Evolutionary conservation across 495 filamentous ascomycete species (phyloP).

Genomic region (Melanomma pulvis-pyrius): DNA sequence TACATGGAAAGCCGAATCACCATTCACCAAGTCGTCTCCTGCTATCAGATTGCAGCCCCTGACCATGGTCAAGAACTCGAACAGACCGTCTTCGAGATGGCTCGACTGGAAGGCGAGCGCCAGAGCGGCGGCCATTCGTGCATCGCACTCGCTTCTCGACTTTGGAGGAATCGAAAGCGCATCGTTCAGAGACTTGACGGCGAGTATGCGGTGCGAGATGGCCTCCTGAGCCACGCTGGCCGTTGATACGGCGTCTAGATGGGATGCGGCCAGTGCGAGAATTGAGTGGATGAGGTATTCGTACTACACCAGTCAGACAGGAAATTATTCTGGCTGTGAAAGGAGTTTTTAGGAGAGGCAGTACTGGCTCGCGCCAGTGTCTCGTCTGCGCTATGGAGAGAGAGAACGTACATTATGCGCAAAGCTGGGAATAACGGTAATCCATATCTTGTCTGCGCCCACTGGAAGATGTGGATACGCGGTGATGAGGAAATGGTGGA

Average conservation of each 20-base stretch:
- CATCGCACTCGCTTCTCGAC: slow-evolving; percentile 33
- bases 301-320: slow-evolving; percentile 30
- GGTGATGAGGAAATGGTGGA: slow-evolving; percentile 62
- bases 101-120: slow-evolving; percentile 63
- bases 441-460: slow-evolving; percentile 61
- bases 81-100: slow-evolving; percentile 60
- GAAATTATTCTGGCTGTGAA: background rate
- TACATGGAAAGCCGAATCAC: slow-evolving; percentile 53
- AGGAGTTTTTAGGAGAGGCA: background rate
- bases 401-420: slow-evolving; percentile 53
- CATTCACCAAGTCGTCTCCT: slow-evolving; percentile 50
- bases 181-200: slow-evolving; percentile 36
- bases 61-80: slow-evolving; percentile 66
- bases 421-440: slow-evolving; percentile 60
- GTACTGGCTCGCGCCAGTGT: background rate
- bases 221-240: slow-evolving; percentile 34
- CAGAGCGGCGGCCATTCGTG: slow-evolving; percentile 59
- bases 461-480: slow-evolving; percentile 65
- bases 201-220: slow-evolving; percentile 36
- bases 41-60: slow-evolving; percentile 60
- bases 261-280: slow-evolving; percentile 38
- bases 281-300: slow-evolving; percentile 43
- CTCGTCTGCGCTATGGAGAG: background rate
- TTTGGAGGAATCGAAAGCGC: slow-evolving; percentile 36
- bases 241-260: slow-evolving; percentile 36